Conservation (phyloP, 495 filamentous ascomycete species). For the Penicillium bialowiezense region DNA sequence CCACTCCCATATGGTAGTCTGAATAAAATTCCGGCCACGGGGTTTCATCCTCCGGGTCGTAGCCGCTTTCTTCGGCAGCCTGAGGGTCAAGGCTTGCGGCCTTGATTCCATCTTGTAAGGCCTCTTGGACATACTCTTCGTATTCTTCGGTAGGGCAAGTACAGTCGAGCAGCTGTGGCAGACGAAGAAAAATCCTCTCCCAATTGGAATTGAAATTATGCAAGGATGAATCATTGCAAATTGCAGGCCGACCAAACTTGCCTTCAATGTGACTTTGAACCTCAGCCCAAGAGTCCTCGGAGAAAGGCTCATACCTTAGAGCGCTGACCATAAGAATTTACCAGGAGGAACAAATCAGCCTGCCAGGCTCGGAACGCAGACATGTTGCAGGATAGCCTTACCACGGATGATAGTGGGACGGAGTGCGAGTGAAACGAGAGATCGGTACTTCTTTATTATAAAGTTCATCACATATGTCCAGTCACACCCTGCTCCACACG, state of each 20-base stretch:
- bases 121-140: neutral
- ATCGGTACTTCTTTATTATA: no score
- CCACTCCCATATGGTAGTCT: no score
- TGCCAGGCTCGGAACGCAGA: neutral
- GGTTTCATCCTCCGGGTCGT: constrained; percentile 7
- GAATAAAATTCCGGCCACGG: neutral
- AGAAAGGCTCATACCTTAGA: constrained; percentile 1
- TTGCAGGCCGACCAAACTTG: neutral
- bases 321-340: neutral
- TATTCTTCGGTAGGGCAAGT: neutral
- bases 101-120: neutral
- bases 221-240: constrained; percentile 4
- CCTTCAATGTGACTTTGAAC: neutral
- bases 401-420: neutral
- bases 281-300: neutral
- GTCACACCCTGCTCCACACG: no score
- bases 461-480: no score
- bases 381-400: neutral
- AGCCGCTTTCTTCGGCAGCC: constrained; percentile 1
- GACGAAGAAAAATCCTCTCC: constrained; percentile 1
- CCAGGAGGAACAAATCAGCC: constrained; percentile 8
- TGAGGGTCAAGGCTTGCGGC: neutral
- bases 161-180: neutral
- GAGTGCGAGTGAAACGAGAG: neutral
- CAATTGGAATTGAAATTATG: constrained; percentile 9